These are phyloP conservation scores for Diaporthe eres DNA, from an alignment of 2,329 filamentous ascomycete species.

Conservation along the genomic window DNA sequence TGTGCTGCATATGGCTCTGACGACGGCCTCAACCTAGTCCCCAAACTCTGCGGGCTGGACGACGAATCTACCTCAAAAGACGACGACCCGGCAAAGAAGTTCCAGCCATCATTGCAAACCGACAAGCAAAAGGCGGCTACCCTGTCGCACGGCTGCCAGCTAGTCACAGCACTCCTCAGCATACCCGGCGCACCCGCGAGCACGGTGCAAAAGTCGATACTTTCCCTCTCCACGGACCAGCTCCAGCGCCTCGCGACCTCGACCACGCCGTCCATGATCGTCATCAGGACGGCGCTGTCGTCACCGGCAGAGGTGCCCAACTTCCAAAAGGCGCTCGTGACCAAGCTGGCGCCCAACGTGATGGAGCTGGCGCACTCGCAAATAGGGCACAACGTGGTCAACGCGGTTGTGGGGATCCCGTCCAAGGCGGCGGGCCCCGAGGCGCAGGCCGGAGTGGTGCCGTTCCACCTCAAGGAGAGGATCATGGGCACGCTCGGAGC, in stretches of 20 bases:
- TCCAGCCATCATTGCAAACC: constrained; percentile 50
- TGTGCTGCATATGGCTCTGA: constrained; percentile 61
- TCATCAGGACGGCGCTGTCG: constrained; percentile 65
- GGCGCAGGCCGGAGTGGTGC: constrained; percentile 56
- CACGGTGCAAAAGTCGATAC: constrained; percentile 80
- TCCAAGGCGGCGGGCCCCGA: constrained; percentile 60
- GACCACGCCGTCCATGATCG: constrained; percentile 62
- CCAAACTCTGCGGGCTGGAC: constrained; percentile 63
- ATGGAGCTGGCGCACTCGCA: constrained; percentile 64
- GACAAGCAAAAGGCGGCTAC: constrained; percentile 71
- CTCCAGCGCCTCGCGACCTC: constrained; percentile 75
- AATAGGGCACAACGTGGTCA: constrained; percentile 66
- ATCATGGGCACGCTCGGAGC: constrained; percentile 64
- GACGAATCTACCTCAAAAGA: constrained; percentile 49
- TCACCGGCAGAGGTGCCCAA: constrained; percentile 63
- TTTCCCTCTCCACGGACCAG: constrained; percentile 68
- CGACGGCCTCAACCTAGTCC: constrained; percentile 62
- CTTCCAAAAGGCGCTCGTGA: constrained; percentile 70
- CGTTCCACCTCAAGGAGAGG: constrained; percentile 71
- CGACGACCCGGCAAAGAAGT: constrained; percentile 46
- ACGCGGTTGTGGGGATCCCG: constrained; percentile 63
- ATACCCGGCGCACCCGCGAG: constrained; percentile 78
- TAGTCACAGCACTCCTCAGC: constrained; percentile 84
- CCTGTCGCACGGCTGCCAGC: constrained; percentile 80
- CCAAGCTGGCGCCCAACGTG: constrained; percentile 60